Percentiles rank a stretch among this genome's conserved stretches.
phyloP scores from a whole-genome alignment of 176 grass and related monocot genomes.

The Canna indica region DNA sequence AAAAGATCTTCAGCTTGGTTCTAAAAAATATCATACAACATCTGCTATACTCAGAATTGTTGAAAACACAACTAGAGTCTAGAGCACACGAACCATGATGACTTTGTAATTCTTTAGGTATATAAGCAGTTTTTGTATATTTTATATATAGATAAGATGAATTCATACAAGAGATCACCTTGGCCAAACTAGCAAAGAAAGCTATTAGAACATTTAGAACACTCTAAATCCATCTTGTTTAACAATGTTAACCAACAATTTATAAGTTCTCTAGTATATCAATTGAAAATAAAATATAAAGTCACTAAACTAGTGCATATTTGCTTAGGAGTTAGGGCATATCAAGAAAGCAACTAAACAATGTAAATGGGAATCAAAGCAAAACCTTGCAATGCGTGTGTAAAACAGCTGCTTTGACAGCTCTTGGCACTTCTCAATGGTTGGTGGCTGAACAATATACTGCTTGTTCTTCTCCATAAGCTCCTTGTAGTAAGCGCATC shows the following conservation, averaged over 20 bases:
- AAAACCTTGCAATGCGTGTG: conserved; percentile 78
- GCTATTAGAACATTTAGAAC: not conserved
- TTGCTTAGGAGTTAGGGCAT: not conserved
- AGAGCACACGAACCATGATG: not conserved
- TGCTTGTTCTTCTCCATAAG: conserved; percentile 88
- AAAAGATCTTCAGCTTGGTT: not conserved
- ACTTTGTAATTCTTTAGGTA: no score
- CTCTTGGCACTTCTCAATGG: conserved; percentile 76
- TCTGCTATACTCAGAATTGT: not conserved
- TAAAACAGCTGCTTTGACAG: conserved; percentile 93
- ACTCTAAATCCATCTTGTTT: not conserved
- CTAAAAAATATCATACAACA: not conserved
- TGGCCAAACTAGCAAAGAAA: no score
- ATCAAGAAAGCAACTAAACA: not conserved
- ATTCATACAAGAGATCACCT: not conserved
- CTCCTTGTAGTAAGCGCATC: conserved; percentile 58
- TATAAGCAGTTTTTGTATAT: not conserved
- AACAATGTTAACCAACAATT: not conserved
- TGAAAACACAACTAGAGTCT: not conserved
- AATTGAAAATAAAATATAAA: not conserved
- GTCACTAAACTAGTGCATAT: not conserved
- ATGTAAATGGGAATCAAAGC: not conserved
- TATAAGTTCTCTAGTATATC: not conserved
- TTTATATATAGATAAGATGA: not conserved
- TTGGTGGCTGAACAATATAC: conserved; percentile 63